Evolutionary conservation across 2,329 filamentous ascomycete species (phyloP), one percentile per base, ranked within the genome.

Genomic region (Coniochaeta ligniaria): DNA sequence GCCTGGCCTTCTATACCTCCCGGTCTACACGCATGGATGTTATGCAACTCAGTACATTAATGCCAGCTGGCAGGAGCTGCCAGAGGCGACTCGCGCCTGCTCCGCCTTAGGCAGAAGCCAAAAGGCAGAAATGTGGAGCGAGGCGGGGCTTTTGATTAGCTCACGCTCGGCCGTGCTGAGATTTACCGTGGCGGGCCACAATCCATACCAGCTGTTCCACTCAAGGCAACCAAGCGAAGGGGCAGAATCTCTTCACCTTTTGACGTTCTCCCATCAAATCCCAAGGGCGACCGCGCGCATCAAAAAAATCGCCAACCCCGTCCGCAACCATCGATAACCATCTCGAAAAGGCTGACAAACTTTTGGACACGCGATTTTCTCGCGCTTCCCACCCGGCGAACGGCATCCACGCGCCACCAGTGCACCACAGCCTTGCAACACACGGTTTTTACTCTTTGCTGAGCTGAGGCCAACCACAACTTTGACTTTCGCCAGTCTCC

Each of bases 231-330:
- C 47, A 5, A 52, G 56, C 20, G 38, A 58, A 45, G 56, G 75
- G 74, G 74, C 68, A 73, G 74, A 76, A 79, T 78, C 76, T 78
- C 76, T 77, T 80, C 77, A 79, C 73, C 63, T 70, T 31, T 45
- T 31, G 56, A 58, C 35, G 78, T 52, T 71, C 78, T 75, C 75
- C 76, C 76, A 77, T 75, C 76, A 74, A 76, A 74, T 66, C 63
- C 54, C 66, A 67, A 71, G 66, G 75, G 76, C 75, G 74, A 80
- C 76, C 73, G 79, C 81, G 81, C 82, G 81, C 81, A 84, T 84
- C 80, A 75, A 80, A 83, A 47, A 82, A 80, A 82, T 83, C 81
- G 78, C 80, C 80, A 79, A 77, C 79, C 80, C 75, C 78, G 78
- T 79, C 77, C 77, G 78, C 79, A 80, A 79, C 74, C 81, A 84